Evolutionary conservation across 768 basidiomycete species (phyloP), one percentile per base, ranked within the genome.

Genomic region (Amanita pallidorosea): DNA sequence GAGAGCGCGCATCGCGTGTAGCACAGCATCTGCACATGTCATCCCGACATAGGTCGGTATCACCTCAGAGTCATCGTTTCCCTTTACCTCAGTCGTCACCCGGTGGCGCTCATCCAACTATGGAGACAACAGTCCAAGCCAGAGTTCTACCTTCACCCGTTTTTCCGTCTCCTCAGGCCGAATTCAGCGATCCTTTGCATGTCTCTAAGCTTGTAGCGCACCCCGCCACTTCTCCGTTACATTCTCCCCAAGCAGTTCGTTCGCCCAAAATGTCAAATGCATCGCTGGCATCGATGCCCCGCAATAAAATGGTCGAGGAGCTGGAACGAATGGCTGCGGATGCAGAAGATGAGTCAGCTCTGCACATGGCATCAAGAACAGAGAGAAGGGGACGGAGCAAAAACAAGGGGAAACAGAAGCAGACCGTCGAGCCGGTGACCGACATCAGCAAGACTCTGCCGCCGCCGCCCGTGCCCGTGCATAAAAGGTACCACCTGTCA

Each of bases 261-360:
- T 85, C 83, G 0, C 84, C 85, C 5, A 83, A 82, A 55, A 61
- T 71, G 29, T 64, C 65, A 34, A 62, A 67, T 18, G 61, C 63
- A 8, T 63, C 70, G 2, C 47, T 73, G 20, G 61, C 62, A 13
- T 63, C 70, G 2, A 47, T 73, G 20, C 59, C 68, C 27, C 78
- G 72, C 67, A 77, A 76, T 57, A 74, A 78, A 52, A 65, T 79
- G n/a, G 85, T 90, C 6, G 77, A 79, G 53, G 69, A 74, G 54
- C 69, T 90, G 47, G 88, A 90, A 65, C 72, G 75, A 62, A 80
- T 91, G 71, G 87, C 83, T 0, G 82, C 78, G 29, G 75, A 75
- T 51, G 80, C 76, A 0, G 73, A 60, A 15, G 59, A 56, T 35
- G 12, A 47, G 36, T 31, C 49, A 47, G 15, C 44, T 41, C 22